Base-by-base conservation (phyloP, 371 early-diverging fungal species). In the Chytridium lagenaria region DNA sequence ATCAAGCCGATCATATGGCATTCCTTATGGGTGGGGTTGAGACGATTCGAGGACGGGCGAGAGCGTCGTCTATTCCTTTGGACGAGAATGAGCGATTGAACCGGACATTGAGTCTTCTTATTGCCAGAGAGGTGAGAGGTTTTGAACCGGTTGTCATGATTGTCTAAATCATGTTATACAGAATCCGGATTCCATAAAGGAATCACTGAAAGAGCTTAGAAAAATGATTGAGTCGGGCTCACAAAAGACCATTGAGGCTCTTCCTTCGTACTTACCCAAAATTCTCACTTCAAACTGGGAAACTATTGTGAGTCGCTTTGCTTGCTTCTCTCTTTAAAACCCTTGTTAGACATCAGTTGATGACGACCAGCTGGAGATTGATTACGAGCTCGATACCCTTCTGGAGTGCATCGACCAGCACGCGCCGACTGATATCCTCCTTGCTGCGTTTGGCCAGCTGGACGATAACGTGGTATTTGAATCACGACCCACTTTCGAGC, bases 331-430 rank as follows among this genome's bases (percentile, higher is more conserved):
- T 64, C 3, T 36, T 55, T 57, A 22, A 69, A 37, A 2, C 50
- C 2, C 22, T 37, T 19, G 7, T 36, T 50, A 76, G 77, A 61
- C 33, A 51, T 3, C 61, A 28, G 52, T 52, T 1, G 71, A 74
- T 40, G 71, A 74, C 33, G 75, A 74, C 33, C 63, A 55, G 15
- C 34, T 78, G 2, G 75, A 75, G 50, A 65, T 78, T 30, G 72
- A 72, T 22, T 68, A 69, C 36, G 78, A 78, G 40, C 34, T 78
- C 19, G 68, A 75, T 65, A 22, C 66, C 23, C 33, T 72, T 37
- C 19, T 78, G 51, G 51, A 52, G 1, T 59, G 75, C 3, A 49
- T 72, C 49, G 51, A 59, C 0, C 1, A 69, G 22, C 55, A 52
- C 26, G 55, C 55, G 10, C 7, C 19, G 10, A 37, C 61, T 5